phyloP scores from a whole-genome alignment of 148 eudicot genomes.

The Amaranthus palmeri region DNA sequence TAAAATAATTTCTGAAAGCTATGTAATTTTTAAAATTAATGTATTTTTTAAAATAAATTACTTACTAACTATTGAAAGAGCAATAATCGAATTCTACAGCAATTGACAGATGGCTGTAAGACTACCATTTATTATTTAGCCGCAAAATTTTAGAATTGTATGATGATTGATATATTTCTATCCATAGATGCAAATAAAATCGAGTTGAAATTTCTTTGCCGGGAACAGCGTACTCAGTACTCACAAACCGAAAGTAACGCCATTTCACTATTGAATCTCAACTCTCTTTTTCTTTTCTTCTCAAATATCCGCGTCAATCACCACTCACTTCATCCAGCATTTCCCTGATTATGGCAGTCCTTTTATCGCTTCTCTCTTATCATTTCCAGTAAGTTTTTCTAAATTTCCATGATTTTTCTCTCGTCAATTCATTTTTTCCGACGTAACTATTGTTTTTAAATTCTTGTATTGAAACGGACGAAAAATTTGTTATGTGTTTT shows the following conservation, averaged over 20 bases:
- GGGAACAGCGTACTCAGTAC: background rate
- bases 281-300: background rate
- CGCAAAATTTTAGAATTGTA: too few species aligned
- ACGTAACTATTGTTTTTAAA: too few species aligned
- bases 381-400: conserved; percentile 35
- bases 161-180: too few species aligned
- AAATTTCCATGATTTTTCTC: background rate
- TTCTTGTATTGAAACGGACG: background rate
- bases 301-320: background rate
- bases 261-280: background rate
- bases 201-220: background rate
- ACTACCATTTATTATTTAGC: too few species aligned
- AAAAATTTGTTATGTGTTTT: background rate
- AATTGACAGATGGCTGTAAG: too few species aligned
- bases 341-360: conserved; percentile 52
- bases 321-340: conserved; percentile 3
- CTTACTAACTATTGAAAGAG: too few species aligned
- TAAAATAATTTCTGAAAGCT: too few species aligned
- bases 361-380: conserved; percentile 51
- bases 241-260: background rate
- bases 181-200: too few species aligned
- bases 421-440: background rate
- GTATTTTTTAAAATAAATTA: too few species aligned
- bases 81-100: too few species aligned
- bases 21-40: too few species aligned